Evolutionary conservation across 805 yeast species (phyloP).

Genomic region (Saccharomycopsis vini): DNA sequence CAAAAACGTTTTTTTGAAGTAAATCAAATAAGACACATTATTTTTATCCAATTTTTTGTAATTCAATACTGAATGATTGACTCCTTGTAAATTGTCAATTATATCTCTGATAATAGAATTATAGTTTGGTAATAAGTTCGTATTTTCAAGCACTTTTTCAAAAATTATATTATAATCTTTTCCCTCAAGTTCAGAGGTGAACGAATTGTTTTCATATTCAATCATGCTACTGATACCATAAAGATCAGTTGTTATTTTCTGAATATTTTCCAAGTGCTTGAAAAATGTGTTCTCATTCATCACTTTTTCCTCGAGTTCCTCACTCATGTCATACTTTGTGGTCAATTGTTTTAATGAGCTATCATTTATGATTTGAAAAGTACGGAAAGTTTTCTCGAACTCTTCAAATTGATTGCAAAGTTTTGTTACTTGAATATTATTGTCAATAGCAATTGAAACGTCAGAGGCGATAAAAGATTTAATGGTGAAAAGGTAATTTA

Average conservation of each 20-base stretch:
- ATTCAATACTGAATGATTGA: background rate
- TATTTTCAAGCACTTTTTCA: background rate
- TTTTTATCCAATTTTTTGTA: background rate
- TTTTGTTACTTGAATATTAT: too few species aligned
- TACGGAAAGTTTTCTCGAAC: conserved; percentile 2
- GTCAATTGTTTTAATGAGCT: background rate
- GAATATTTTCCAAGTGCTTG: background rate
- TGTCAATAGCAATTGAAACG: conserved; percentile 1
- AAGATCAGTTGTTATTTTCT: background rate
- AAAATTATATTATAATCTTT: conserved; percentile 1
- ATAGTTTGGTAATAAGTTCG: background rate
- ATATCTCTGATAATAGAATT: too few species aligned
- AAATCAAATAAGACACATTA: background rate
- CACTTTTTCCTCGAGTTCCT: background rate
- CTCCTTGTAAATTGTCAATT: background rate
- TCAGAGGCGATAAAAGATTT: conserved; percentile 1
- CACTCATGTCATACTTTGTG: background rate
- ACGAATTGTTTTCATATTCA: conserved; percentile 7
- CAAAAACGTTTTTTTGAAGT: too few species aligned
- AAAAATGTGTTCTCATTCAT: background rate
- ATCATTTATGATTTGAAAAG: background rate
- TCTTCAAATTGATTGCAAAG: background rate
- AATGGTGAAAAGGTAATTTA: background rate
- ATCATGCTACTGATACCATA: background rate
- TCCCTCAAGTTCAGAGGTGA: conserved; percentile 7